Conservation (phyloP, 2,329 filamentous ascomycete genomes). For the Aspergillus pseudoglaucus region DNA sequence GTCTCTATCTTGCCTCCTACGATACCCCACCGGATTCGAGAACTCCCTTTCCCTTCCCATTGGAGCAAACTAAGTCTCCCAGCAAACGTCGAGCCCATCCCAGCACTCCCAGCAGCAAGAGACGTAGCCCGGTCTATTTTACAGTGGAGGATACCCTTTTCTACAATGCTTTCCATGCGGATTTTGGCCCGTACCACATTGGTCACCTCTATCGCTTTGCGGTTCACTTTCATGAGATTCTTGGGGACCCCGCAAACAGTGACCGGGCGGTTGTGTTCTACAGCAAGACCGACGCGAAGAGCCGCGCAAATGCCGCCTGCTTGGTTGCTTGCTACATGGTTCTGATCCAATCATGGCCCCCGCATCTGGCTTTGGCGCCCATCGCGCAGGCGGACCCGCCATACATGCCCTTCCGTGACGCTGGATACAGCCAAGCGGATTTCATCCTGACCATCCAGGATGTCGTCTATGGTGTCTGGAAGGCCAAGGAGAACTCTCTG, state of each 20-base stretch:
- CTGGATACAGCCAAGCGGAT: slow-evolving; percentile 96
- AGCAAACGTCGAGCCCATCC: slow-evolving; percentile 64
- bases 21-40: slow-evolving; percentile 70
- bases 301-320: slow-evolving; percentile 83
- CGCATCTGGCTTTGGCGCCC: slow-evolving; percentile 87
- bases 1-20: slow-evolving; percentile 91
- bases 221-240: slow-evolving; percentile 88
- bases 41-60: slow-evolving; percentile 79
- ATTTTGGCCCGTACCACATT: slow-evolving; percentile 96
- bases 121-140: slow-evolving; percentile 76
- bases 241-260: slow-evolving; percentile 86
- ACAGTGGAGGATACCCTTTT: slow-evolving; percentile 85
- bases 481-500: slow-evolving; percentile 90
- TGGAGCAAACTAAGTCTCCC: slow-evolving; percentile 56
- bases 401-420: slow-evolving; percentile 97
- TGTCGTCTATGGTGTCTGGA: slow-evolving; percentile 97
- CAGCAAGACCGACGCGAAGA: slow-evolving; percentile 85
- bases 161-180: slow-evolving; percentile 98
- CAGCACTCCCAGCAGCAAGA: slow-evolving; percentile 49
- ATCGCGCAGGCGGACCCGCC: slow-evolving; percentile 96
- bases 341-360: slow-evolving; percentile 93
- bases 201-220: slow-evolving; percentile 96
- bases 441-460: slow-evolving; percentile 95
- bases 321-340: slow-evolving; percentile 98
- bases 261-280: slow-evolving; percentile 90